phyloP scores from a whole-genome alignment of 768 basidiomycete species.

The Panellus pusillus region DNA sequence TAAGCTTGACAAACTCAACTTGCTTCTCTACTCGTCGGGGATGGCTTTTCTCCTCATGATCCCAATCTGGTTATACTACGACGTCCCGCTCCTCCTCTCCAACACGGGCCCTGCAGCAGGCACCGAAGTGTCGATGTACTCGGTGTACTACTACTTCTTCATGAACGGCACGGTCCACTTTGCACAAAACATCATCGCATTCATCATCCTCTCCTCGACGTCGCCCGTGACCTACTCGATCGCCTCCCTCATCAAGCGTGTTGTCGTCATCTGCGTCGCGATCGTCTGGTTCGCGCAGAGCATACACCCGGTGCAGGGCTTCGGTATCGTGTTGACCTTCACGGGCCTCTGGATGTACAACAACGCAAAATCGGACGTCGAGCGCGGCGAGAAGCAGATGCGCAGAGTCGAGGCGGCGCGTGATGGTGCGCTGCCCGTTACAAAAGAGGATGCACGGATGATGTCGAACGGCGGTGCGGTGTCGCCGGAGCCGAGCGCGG shows the following conservation, averaged over 20 bases:
- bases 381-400: conserved; percentile 88
- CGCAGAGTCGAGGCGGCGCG: conserved; percentile 71
- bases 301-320: conserved; percentile 79
- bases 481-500: conserved; percentile 33
- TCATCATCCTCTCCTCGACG: conserved; percentile 91
- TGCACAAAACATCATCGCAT: conserved; percentile 96
- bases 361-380: conserved; percentile 88
- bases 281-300: conserved; percentile 94
- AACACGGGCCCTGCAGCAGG: conserved; percentile 37
- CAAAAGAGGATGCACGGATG: conserved; percentile 57
- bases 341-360: conserved; percentile 95
- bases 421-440: conserved; percentile 68
- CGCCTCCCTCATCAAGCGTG: conserved; percentile 96
- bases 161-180: conserved; percentile 97
- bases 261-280: conserved; percentile 96
- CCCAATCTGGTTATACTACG: conserved; percentile 91
- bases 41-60: conserved; percentile 97
- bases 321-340: conserved; percentile 92
- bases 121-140: conserved; percentile 55
- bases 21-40: conserved; percentile 90
- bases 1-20: conserved; percentile 95
- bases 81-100: conserved; percentile 69
- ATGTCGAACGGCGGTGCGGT: conserved; percentile 38
- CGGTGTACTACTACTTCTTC: conserved; percentile 80
- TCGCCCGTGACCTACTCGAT: conserved; percentile 99